Conservation (phyloP, 2,329 filamentous ascomycete species). For the Claviceps quebecensis region DNA sequence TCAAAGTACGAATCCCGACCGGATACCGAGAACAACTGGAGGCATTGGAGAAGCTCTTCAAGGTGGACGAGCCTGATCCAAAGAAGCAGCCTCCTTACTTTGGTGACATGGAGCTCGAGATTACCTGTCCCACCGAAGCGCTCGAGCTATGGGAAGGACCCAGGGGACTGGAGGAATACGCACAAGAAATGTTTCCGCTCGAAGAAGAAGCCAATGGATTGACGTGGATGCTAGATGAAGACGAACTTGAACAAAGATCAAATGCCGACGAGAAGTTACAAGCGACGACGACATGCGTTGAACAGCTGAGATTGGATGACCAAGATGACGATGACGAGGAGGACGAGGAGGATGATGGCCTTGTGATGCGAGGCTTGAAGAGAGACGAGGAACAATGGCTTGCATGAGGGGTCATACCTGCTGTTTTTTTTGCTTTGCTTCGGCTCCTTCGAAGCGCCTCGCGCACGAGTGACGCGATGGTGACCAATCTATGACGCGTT, state of each 20-base stretch:
- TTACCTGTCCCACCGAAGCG: constrained; percentile 58
- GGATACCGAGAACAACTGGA: constrained; percentile 84
- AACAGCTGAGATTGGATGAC: constrained; percentile 27
- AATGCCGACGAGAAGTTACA: constrained; percentile 22
- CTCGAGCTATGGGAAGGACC: constrained; percentile 83
- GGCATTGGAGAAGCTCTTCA: constrained; percentile 47
- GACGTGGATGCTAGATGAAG: constrained; percentile 70
- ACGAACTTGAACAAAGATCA: constrained; percentile 21
- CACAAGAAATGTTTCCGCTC: constrained; percentile 80
- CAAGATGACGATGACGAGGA: constrained; percentile 25
- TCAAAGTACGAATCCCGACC: constrained; percentile 72
- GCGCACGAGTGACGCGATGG: too few species aligned
- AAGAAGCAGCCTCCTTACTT: constrained; percentile 50
- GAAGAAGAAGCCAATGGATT: constrained; percentile 91
- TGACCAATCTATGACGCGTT: too few species aligned
- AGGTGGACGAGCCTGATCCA: constrained; percentile 33
- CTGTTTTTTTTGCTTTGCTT: background rate
- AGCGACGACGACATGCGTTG: constrained; percentile 21
- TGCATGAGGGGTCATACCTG: constrained; percentile 22
- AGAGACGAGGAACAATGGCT: constrained; percentile 47
- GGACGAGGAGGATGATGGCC: constrained; percentile 43
- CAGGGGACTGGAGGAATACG: constrained; percentile 84
- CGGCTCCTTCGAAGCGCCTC: too few species aligned
- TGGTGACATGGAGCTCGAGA: constrained; percentile 41
- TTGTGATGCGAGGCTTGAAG: constrained; percentile 43